Evolutionary conservation across 305 asterid species (phyloP).

Genomic region (Solanum hybrid): DNA sequence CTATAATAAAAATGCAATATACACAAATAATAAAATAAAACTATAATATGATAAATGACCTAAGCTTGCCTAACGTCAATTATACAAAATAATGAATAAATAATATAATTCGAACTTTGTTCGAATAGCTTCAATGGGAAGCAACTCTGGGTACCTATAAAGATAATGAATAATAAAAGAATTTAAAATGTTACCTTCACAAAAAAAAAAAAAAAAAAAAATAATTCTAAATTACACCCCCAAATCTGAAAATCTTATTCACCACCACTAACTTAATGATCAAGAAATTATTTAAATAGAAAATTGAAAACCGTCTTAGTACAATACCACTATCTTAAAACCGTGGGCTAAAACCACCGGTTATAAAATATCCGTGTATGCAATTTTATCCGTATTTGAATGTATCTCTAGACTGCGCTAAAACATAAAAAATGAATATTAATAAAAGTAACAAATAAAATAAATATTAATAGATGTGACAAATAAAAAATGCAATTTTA

Average conservation of each 20-base stretch:
- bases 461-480: not conserved
- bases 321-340: not conserved
- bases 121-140: not conserved
- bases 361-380: not conserved
- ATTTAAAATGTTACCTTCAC: not conserved
- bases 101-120: not conserved
- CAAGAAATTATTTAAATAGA: not conserved
- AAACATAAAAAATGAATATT: too few species aligned
- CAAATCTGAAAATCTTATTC: not conserved
- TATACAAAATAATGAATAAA: not conserved
- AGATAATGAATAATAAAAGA: not conserved
- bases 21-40: not conserved
- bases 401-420: not conserved
- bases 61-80: not conserved
- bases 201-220: too few species aligned
- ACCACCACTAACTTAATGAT: not conserved
- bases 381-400: not conserved
- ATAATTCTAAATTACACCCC: not conserved
- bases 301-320: not conserved
- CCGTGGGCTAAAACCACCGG: not conserved
- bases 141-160: not conserved
- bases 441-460: not conserved
- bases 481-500: not conserved
- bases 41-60: not conserved
- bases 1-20: not conserved